Evolutionary conservation across 805 yeast genomes (phyloP).

Genomic region (Grigorovia humatica): DNA sequence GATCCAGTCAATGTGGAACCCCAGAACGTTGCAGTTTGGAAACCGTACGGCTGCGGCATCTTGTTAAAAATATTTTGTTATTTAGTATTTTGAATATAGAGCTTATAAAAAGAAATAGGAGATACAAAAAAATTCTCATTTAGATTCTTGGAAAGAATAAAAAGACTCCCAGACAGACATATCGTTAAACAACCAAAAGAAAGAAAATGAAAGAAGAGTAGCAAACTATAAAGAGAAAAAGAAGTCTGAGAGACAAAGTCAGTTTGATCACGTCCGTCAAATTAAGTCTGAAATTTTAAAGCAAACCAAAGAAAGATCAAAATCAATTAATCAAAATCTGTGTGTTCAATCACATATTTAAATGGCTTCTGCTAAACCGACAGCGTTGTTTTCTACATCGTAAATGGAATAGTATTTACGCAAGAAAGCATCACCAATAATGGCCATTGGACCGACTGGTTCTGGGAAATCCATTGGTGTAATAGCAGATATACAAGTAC

Average conservation of each 20-base stretch:
- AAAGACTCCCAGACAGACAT: neutral
- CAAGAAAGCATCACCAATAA: slow-evolving; percentile 94
- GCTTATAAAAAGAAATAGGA: neutral
- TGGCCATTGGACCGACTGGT: slow-evolving; percentile 94
- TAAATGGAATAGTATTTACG: slow-evolving; percentile 91
- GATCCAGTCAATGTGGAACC: neutral
- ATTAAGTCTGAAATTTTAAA: neutral
- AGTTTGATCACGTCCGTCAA: neutral
- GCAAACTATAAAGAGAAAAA: neutral
- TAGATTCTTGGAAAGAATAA: neutral
- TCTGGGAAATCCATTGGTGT: slow-evolving; percentile 96
- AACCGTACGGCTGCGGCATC: neutral
- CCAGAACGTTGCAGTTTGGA: neutral
- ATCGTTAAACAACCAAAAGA: neutral
- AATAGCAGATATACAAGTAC: slow-evolving; percentile 92
- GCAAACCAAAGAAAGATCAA: too few relatives aligned
- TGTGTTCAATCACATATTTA: slow-evolving; percentile 19
- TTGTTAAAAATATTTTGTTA: neutral
- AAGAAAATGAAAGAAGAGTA: neutral
- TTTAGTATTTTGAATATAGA: neutral
- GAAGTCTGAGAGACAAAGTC: neutral
- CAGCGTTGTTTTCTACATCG: slow-evolving; percentile 83
- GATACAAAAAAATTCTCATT: neutral
- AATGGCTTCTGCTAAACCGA: slow-evolving; percentile 80
- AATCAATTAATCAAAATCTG: too few relatives aligned